phyloP scores from a whole-genome alignment of 208 protist genomes.

The Trichomonas vaginalis region DNA sequence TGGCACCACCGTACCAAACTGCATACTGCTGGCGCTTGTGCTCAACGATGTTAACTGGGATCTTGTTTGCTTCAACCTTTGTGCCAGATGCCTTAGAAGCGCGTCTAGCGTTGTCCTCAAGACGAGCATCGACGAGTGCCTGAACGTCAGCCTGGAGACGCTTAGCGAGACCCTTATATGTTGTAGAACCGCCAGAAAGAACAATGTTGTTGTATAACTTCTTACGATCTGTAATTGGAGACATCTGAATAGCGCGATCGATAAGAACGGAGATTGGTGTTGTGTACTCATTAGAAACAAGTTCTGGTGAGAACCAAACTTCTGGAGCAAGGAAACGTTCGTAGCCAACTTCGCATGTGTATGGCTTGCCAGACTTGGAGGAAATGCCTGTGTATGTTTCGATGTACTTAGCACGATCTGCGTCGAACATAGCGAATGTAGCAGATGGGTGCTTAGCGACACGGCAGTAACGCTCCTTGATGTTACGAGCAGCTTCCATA shows the following conservation, averaged over 20 bases:
- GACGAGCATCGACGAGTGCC: conserved; percentile 21
- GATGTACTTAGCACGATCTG: conserved; percentile 55
- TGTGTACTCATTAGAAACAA: conserved; percentile 66
- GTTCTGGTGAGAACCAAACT: conserved; percentile 90
- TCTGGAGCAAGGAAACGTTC: conserved; percentile 89
- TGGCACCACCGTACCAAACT: conserved; percentile 68
- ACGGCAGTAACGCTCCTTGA: conserved; percentile 70
- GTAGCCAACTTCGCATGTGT: conserved; percentile 71
- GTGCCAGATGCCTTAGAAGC: conserved; percentile 26
- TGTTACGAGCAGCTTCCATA: conserved; percentile 62
- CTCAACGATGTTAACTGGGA: conserved; percentile 79
- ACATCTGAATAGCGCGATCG: conserved; percentile 68
- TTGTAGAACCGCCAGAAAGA: conserved; percentile 84
- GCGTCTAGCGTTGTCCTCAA: not conserved
- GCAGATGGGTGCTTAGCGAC: conserved; percentile 65
- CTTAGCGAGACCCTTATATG: conserved; percentile 77
- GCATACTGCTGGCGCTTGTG: conserved; percentile 49
- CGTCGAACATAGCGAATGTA: conserved; percentile 75
- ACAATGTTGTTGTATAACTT: conserved; percentile 82
- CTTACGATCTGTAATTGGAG: conserved; percentile 80
- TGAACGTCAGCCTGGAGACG: conserved; percentile 64
- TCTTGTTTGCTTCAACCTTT: conserved; percentile 42
- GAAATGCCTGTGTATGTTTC: conserved; percentile 44
- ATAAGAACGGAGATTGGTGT: conserved; percentile 69
- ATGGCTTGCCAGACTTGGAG: conserved; percentile 23